Evolutionary conservation across 2,329 filamentous ascomycete genomes (phyloP).

Genomic region (Lasiodiplodia theobromae): DNA sequence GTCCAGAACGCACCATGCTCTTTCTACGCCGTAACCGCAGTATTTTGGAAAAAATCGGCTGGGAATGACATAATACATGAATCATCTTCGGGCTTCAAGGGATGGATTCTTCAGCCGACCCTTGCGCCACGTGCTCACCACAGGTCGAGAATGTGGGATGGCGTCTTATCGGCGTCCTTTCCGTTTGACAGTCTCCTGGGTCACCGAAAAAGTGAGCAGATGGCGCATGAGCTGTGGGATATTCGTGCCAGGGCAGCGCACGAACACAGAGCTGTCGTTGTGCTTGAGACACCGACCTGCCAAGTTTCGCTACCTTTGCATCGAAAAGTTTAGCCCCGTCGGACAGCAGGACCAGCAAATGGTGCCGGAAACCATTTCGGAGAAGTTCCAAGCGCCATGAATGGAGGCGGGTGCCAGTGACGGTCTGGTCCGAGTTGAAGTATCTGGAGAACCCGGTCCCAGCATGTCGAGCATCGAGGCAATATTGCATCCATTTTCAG

Average conservation of each 20-base stretch:
- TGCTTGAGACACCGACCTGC: neutral
- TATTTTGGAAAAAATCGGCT: neutral
- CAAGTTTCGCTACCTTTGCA: neutral
- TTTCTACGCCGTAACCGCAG: neutral
- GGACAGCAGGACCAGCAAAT: neutral
- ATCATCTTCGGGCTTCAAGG: neutral
- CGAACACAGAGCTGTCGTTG: neutral
- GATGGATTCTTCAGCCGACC: neutral
- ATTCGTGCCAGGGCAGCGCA: neutral
- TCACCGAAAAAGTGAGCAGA: neutral
- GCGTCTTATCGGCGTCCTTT: neutral
- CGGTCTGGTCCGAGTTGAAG: neutral
- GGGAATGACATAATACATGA: constrained; percentile 1
- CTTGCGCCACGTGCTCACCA: neutral
- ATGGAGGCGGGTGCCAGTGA: neutral
- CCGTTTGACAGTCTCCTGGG: neutral
- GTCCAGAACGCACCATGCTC: neutral
- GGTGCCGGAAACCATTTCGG: neutral
- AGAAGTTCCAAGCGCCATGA: neutral
- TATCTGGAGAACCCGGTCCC: neutral
- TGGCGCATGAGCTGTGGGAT: neutral
- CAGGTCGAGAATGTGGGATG: neutral
- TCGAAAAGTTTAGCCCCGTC: neutral
- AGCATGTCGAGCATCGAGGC: neutral
- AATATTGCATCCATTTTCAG: neutral